Evolutionary conservation across 768 basidiomycete genomes (phyloP).

Genomic region (Trametes punicea): DNA sequence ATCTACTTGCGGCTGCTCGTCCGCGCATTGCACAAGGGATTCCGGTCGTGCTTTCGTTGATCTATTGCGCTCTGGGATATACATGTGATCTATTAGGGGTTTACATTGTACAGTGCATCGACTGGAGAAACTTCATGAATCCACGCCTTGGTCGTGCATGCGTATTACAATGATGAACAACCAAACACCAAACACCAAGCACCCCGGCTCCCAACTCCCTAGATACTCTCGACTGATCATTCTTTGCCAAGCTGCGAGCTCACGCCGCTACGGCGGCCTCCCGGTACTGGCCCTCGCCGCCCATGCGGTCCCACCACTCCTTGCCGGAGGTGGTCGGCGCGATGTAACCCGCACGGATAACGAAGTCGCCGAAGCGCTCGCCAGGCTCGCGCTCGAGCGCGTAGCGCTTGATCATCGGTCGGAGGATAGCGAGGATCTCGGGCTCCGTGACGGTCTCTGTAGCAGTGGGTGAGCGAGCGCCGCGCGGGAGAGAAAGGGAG

Average conservation of each 20-base stretch:
- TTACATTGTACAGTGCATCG: constrained; percentile 5
- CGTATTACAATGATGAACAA: background rate
- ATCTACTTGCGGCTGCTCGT: background rate
- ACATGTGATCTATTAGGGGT: background rate
- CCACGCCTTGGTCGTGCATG: background rate
- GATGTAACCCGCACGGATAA: constrained; percentile 89
- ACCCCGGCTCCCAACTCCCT: background rate
- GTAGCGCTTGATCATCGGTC: constrained; percentile 93
- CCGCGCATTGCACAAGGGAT: background rate
- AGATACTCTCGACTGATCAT: too few species aligned
- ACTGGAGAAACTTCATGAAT: background rate
- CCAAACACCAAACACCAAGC: background rate
- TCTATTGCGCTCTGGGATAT: background rate
- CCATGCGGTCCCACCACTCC: constrained; percentile 82
- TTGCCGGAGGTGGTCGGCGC: constrained; percentile 79
- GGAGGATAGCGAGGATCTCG: constrained; percentile 85
- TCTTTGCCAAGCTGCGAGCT: too few species aligned
- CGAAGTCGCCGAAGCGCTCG: constrained; percentile 95
- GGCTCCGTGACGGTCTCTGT: constrained; percentile 84
- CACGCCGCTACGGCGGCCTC: constrained; percentile 28
- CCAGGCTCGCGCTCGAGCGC: constrained; percentile 83
- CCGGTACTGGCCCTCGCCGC: constrained; percentile 65
- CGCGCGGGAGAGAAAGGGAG: background rate
- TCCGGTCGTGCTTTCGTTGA: background rate
- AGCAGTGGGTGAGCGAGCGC: background rate